Percentiles rank a stretch among this genome's conserved stretches.
Evolutionary conservation across 2,329 filamentous ascomycete species (phyloP).

Genomic region (Trichoderma lentiforme): DNA sequence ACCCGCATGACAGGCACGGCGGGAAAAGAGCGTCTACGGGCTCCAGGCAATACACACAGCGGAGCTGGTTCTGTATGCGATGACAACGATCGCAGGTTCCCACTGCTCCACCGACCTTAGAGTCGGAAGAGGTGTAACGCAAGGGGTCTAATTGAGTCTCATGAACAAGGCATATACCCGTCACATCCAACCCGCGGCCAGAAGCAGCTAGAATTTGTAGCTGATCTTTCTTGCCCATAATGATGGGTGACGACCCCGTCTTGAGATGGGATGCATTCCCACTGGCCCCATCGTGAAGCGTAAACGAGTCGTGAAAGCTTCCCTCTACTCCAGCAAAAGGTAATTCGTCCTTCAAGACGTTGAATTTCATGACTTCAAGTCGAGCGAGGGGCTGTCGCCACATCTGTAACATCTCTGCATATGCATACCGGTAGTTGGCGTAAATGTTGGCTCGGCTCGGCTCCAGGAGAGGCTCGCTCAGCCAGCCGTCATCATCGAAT

Average conservation of each 20-base stretch:
- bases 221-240: conserved; percentile 55
- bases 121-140: conserved; percentile 42
- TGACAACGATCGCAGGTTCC: conserved; percentile 52
- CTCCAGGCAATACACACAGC: conserved; percentile 61
- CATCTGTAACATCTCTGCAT: conserved; percentile 66
- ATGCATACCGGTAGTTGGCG: conserved; percentile 60
- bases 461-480: conserved; percentile 57
- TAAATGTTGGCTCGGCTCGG: conserved; percentile 47
- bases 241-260: conserved; percentile 47
- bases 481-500: conserved; percentile 67
- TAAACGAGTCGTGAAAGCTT: conserved; percentile 36
- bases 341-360: conserved; percentile 53
- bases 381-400: conserved; percentile 62
- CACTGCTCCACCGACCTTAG: conserved; percentile 45
- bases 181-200: conserved; percentile 58
- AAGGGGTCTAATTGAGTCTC: conserved; percentile 61
- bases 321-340: conserved; percentile 30
- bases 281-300: conserved; percentile 38
- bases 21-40: conserved; percentile 58
- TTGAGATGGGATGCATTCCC: conserved; percentile 35
- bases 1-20: conserved; percentile 61
- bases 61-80: conserved; percentile 53
- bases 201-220: conserved; percentile 49
- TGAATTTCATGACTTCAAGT: conserved; percentile 68
- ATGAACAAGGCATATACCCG: conserved; percentile 60